Base-by-base conservation (phyloP, 805 yeast genomes). In the Pichia occidentalis region DNA sequence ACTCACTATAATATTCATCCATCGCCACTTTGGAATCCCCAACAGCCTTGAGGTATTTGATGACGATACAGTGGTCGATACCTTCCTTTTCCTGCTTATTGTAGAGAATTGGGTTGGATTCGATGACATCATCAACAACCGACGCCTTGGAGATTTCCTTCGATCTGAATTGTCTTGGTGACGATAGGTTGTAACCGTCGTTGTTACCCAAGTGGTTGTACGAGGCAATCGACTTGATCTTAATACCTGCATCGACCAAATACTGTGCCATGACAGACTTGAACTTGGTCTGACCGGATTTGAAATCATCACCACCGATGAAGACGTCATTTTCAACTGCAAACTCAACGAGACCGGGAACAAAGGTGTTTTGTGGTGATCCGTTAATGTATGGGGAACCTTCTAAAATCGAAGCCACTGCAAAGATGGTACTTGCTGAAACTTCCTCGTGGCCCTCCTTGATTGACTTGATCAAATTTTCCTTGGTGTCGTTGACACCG, bases 271-370 rank as follows among this genome's bases (percentile, higher is more conserved):
- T 72, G 14, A 88, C 97, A n/a, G 96, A 86, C 68, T 88, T 88
- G 56, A 88, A 64, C 68, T 88, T 88, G 43, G 97, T 88, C 69
- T 88, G 97, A 43, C 97, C 97, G 52, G 88, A 76, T 71, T 88
- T 88, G 74, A 88, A 88, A 65, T 88, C 97, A 63, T 88, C 97
- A 53, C 97, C 97, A 40, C 95, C 97, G 55, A 88, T 87, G 59
- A 81, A 85, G 24, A 83, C 65, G 47, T 73, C 64, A 60, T 85
- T 59, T 52, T 71, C 57, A 63, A 87, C 95, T 33, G 97, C 95
- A 50, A 88, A 75, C 63, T 86, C 87, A 56, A 90, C 73, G 46
- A 82, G 84, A 49, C 97, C 97, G 17, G 97, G 97, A 40, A 86
- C 95, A 67, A 90, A 88, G 37, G 97, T 90, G 70, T 88, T 88